Evolutionary conservation across 2,329 filamentous ascomycete species (phyloP).

Genomic region (Cladosporium halotolerans): DNA sequence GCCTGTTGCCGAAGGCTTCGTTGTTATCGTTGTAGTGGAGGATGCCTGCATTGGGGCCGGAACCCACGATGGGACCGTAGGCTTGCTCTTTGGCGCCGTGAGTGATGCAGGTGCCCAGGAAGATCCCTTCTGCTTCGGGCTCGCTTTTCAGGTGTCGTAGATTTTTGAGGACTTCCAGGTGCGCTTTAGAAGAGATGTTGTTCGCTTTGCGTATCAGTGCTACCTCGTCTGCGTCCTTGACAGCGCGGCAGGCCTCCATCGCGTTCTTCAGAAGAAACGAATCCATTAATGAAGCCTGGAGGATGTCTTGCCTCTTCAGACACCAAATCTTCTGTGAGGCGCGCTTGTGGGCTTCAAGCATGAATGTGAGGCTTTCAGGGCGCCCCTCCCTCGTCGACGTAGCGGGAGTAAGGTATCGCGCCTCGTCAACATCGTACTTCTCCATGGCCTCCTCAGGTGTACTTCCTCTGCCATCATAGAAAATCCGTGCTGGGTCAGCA

Average conservation of each 20-base stretch:
- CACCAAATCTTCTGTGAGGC: not conserved
- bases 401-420: constrained; percentile 41
- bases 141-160: constrained; percentile 65
- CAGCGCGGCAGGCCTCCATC: constrained; percentile 68
- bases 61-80: constrained; percentile 83
- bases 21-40: constrained; percentile 84
- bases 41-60: constrained; percentile 74
- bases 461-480: constrained; percentile 87
- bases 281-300: not conserved
- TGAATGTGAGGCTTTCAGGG: not conserved
- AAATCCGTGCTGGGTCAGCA: constrained; percentile 77
- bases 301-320: not conserved
- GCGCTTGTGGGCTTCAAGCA: not conserved
- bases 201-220: constrained; percentile 76
- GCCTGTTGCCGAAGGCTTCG: constrained; percentile 59
- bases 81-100: constrained; percentile 70
- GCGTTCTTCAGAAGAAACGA: not conserved
- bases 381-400: not conserved
- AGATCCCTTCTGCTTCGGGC: constrained; percentile 74
- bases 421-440: constrained; percentile 73
- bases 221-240: constrained; percentile 84
- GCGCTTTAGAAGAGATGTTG: constrained; percentile 69
- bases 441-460: constrained; percentile 66
- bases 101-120: constrained; percentile 65
- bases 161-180: constrained; percentile 62